Base-by-base conservation (phyloP, 2,329 filamentous ascomycete species). In the Colletotrichum falcatum region DNA sequence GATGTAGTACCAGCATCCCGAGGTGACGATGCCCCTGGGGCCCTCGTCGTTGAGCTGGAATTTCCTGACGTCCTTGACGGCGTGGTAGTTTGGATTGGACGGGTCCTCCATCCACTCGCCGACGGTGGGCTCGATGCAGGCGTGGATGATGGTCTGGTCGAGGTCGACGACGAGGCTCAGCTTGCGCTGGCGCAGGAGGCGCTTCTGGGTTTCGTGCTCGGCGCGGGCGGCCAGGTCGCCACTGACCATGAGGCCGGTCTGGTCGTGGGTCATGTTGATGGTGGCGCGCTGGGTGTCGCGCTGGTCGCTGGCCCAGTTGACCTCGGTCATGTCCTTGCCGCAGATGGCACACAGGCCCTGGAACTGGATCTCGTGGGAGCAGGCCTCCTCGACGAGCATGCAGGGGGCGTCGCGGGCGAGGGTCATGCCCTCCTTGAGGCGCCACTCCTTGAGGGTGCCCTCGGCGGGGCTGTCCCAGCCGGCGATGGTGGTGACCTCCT, bases 121-220 rank as follows among this genome's bases (percentile, higher is more conserved):
- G 65, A 99, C 91, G 0, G 96, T 99, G 8, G 95, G 95, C 75
- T 99, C 96, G 77, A 98, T 97, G 72, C 94, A 97, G 33, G 96
- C 96, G 80, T 99, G 96, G 74, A 99, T 99, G 77, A 99, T 96
- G 67, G 96, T 99, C 84, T 98, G 95, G 79, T 99, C 96, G 65
- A 99, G 86, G 85, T 99, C 96, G 75, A 99, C 96, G 33, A 99
- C 96, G 54, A 99, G 87, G 55, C 93, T 97, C 54, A 99, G 87
- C 83, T 97, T 97, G 75, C 92, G 90, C 72, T 92, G 89, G 70
- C 90, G 87, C 53, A 99, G 85, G 51, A 99, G 85, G 26, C 95
- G 91, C 71, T 90, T 89, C 83, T 98, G 97, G 18, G 94, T 88
- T 75, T 97, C 92, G 78, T 95, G 91, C 81, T 98, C 95, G 67